Evolutionary conservation across 208 protist genomes (phyloP), one percentile per base, ranked within the genome.

Genomic region (Acanthamoeba lugdunensis): DNA sequence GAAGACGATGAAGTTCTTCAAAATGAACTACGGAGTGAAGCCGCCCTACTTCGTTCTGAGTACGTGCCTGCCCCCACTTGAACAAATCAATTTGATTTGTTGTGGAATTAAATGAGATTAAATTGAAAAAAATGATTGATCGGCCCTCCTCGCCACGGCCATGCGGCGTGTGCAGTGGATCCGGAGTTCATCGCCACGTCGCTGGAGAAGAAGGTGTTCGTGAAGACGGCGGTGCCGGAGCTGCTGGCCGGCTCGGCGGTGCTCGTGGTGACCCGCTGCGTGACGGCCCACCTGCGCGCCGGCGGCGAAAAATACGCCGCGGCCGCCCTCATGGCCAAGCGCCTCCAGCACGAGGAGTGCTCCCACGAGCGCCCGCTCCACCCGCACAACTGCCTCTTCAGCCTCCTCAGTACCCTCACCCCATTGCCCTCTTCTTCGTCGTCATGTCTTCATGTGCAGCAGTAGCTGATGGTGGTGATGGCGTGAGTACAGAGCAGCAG

Each of bases 1-100:
- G 54, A 89, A 89, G 82, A 89, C 82, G 52, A 89, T 89, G 82
- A 58, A 58, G 5, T 89, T 89, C 56, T 89, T 69, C 56, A 61
- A 50, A 16, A 30, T 89, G 50, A 69, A 61, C 82, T 89, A 50
- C 21, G 52, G 52, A 11, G 33, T 89, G 6, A 89, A 58, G 54
- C 82, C 82, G 4, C 82, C 82, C 13, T 89, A 69, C 23, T 50
- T 50, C 14, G 82, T 89, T 11, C n/a, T 89, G 14, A 73, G 65
- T 73, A 73, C 54, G 48, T 79, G 56, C 56, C 14, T 4, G 14
- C 4, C 56, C 56, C 4, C 14, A 4, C 16, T 23, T 23, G 56
- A 41, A 50, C 21, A 11, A 77, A 21, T 25, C 23, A 7, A 50
- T 7, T 3, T 16, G 2, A 33, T 77, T 77, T 48, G 21, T 33